phyloP scores from a whole-genome alignment of 352 stramenopile genomes.

The Halophytophthora polymorphica region DNA sequence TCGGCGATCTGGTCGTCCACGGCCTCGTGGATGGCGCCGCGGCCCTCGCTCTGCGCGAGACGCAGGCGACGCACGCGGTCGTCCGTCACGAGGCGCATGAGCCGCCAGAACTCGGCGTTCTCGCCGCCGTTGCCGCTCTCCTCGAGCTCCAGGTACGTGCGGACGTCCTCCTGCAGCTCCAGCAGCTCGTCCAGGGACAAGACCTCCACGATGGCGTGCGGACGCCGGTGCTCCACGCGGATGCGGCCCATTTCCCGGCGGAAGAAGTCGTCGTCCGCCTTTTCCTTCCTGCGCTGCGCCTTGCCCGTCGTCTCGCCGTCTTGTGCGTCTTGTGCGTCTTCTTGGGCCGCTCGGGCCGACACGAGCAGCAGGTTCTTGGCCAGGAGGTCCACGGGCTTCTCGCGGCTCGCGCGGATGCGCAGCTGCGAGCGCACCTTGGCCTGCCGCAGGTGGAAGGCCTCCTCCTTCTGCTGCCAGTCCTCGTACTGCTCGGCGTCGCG shows the following conservation, averaged over 20 bases:
- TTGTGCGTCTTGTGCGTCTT: conserved; percentile 69
- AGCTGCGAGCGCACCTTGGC: conserved; percentile 89
- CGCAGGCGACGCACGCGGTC: conserved; percentile 66
- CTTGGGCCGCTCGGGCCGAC: conserved; percentile 59
- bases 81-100: conserved; percentile 77
- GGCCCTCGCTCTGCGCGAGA: conserved; percentile 60
- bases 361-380: conserved; percentile 99
- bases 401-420: conserved; percentile 85
- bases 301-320: conserved; percentile 45
- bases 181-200: conserved; percentile 77
- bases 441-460: conserved; percentile 96
- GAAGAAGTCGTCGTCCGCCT: conserved; percentile 35
- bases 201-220: conserved; percentile 70
- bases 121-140: conserved; percentile 55
- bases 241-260: conserved; percentile 40
- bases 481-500: conserved; percentile 96
- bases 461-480: conserved; percentile 98
- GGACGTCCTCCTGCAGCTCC: conserved; percentile 87
- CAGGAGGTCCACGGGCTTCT: conserved; percentile 95
- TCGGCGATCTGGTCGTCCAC: conserved; percentile 88
- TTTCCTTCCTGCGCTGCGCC: no score
- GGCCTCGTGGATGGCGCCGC: conserved; percentile 85
- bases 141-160: conserved; percentile 87
- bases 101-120: conserved; percentile 85
- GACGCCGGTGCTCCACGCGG: conserved; percentile 78